A percentile compares a stretch with the other conserved stretches of the same genome.
These are phyloP conservation scores for Adansonia madagascariensis DNA, from an alignment of 441 rosid species.

Conservation along the genomic window DNA sequence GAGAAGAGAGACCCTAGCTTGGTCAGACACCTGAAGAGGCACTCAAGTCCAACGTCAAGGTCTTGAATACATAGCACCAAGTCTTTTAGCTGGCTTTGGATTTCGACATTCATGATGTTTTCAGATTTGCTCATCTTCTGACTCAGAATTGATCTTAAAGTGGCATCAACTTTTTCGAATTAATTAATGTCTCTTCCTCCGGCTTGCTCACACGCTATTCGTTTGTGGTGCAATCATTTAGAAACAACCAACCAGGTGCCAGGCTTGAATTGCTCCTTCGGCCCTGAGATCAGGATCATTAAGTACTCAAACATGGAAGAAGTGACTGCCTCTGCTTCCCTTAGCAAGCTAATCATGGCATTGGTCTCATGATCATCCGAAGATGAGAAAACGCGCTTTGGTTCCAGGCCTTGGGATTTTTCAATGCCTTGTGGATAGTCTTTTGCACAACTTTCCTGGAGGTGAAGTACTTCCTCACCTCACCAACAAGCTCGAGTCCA, in stretches of 20 bases:
- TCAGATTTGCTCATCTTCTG: conserved; percentile 30
- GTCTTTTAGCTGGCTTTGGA: conserved; percentile 33
- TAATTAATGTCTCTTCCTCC: conserved; percentile 23
- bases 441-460: background rate
- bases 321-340: background rate
- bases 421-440: conserved; percentile 34
- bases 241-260: background rate
- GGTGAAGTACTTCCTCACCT: conserved; percentile 35
- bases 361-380: background rate
- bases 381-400: background rate
- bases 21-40: conserved; percentile 44
- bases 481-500: conserved; percentile 27
- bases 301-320: background rate
- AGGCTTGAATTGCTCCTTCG: background rate
- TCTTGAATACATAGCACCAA: conserved; percentile 49
- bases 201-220: conserved; percentile 33
- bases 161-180: conserved; percentile 34
- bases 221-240: background rate
- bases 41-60: conserved; percentile 44
- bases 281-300: background rate
- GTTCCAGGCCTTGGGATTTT: conserved; percentile 19
- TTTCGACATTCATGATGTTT: background rate
- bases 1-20: conserved; percentile 52
- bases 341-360: background rate
- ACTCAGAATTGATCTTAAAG: conserved; percentile 20